Percentiles rank a stretch among this genome's conserved stretches.
Conservation (phyloP, 805 yeast species). For the Myxozyma neotropica region DNA sequence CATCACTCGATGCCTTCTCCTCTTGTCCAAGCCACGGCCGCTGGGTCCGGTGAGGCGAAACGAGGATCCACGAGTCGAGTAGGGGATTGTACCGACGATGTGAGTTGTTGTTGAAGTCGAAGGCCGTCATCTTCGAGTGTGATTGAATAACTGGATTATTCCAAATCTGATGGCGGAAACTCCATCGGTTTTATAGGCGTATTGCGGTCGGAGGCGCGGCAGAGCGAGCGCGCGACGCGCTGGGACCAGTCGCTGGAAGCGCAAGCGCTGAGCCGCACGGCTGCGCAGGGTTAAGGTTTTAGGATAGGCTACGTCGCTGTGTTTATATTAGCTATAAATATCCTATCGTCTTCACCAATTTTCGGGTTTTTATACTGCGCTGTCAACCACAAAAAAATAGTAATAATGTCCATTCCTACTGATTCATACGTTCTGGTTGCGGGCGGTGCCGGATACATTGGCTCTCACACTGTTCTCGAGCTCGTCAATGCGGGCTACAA, state of each 20-base stretch:
- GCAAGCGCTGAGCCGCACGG: slow-evolving; percentile 16
- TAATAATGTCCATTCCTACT: slow-evolving; percentile 8
- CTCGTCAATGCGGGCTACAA: slow-evolving; percentile 62
- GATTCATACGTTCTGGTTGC: slow-evolving; percentile 62
- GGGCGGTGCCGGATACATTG: slow-evolving; percentile 88
- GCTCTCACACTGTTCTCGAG: slow-evolving; percentile 75
- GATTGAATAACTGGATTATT: too few relatives aligned
- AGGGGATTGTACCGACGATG: slow-evolving; percentile 73
- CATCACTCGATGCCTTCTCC: slow-evolving; percentile 51
- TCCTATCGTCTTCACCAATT: background rate
- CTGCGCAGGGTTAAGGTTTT: background rate
- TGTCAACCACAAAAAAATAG: background rate
- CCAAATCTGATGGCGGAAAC: too few relatives aligned
- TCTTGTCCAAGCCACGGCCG: slow-evolving; percentile 82
- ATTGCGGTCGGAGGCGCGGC: background rate
- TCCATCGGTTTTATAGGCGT: background rate
- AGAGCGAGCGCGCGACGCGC: background rate
- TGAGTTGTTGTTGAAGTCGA: slow-evolving; percentile 43
- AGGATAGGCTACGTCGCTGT: background rate
- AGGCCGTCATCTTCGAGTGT: slow-evolving; percentile 6
- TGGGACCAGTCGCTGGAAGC: slow-evolving; percentile 2
- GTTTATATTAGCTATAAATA: background rate
- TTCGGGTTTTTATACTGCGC: background rate
- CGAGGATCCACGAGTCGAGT: slow-evolving; percentile 66
- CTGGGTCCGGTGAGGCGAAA: slow-evolving; percentile 76